Base-by-base conservation (phyloP, 495 filamentous ascomycete species). In the Annulohypoxylon moriforme region DNA sequence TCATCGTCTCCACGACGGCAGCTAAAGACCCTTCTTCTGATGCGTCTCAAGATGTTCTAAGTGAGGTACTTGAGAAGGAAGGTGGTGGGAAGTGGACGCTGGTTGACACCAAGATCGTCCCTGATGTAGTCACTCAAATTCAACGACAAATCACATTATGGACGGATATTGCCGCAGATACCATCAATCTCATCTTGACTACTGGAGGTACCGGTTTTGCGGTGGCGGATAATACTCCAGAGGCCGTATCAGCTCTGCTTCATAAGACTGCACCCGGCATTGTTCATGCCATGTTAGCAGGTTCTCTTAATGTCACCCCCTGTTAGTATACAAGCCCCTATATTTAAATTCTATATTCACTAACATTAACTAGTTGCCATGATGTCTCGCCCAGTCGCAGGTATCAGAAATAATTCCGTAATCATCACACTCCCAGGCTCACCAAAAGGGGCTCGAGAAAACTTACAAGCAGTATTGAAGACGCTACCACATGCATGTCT, bases 171-270 rank as follows among this genome's bases (percentile, higher is more conserved):
- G 80, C 86, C 4, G 78, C 88, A 69, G 81, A 81, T 18, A 73
- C 88, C 10, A 72, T 82, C 64, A 95, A 97, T 80, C 81, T 98
- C 52, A 87, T 99, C 56, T 79, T 97, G 53, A 91, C 93, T 1
- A 98, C 92, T 7, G 96, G 96, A 57, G 96, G 96, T 11, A 99
- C 96, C 4, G 96, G 96, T 4, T 99, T 99, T 80, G 91, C 96
- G 10, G 80, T 90, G n/a, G 88, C 90, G 56, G 96, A 99, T 80
- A 82, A 84, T 59, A 99, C 96, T 0, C 96, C 96, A 10, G 96
- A 99, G 83, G 94, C 96, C 20, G 89, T 99, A 7, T 86, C 86
- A 33, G 89, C 89, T 44, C 81, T 99, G 46, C 85, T 99, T 22
- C 89, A 97, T 77, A 94, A 91, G 78, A 88, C 94, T 80, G 96